Conservation (phyloP, 2,329 filamentous ascomycete species). For the Cercospora zeina region DNA sequence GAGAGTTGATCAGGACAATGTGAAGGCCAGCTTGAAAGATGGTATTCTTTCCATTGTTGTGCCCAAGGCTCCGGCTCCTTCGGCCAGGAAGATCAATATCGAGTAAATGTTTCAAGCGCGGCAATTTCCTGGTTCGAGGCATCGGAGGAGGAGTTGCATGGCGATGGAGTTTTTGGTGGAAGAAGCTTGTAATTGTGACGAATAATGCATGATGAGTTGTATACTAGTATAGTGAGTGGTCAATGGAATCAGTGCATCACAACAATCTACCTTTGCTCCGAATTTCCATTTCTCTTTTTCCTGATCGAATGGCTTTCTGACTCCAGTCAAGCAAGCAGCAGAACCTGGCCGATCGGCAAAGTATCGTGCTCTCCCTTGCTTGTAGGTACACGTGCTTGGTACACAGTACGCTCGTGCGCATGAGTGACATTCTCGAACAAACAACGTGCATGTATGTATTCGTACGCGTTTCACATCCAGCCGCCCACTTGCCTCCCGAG, state of each 20-base stretch:
- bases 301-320: neutral
- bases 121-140: neutral
- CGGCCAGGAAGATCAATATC: constrained; percentile 57
- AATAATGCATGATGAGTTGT: constrained; percentile 19
- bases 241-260: constrained; percentile 3
- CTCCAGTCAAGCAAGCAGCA: neutral
- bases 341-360: too few species aligned
- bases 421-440: too few species aligned
- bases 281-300: neutral
- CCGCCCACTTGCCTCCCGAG: neutral
- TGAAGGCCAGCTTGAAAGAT: constrained; percentile 62
- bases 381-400: too few species aligned
- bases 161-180: neutral
- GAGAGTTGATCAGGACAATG: constrained; percentile 60
- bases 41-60: constrained; percentile 60
- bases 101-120: too few species aligned
- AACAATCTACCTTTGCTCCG: neutral
- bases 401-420: too few species aligned
- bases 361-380: too few species aligned
- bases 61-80: constrained; percentile 55
- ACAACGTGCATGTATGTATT: too few species aligned
- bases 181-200: neutral
- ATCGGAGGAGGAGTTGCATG: neutral
- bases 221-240: constrained; percentile 19
- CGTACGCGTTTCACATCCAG: too few species aligned